Percentiles rank a stretch among this genome's conserved stretches.
phyloP scores from a whole-genome alignment of 1,139 yeast species.

The Lodderomyces metapsilosis region DNA sequence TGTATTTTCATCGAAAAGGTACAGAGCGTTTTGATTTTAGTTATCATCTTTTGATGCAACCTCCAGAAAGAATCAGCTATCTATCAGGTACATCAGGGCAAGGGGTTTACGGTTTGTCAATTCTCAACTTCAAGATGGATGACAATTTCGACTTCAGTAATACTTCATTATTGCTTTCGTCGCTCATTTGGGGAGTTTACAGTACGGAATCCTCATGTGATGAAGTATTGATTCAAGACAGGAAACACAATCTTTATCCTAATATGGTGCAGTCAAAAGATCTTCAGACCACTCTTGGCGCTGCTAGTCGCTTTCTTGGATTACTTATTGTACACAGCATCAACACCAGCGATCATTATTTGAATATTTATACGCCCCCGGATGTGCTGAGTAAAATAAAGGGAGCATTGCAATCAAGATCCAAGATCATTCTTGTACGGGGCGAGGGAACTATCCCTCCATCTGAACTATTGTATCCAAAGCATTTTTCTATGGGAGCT shows the following conservation, averaged over 20 bases:
- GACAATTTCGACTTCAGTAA: slow-evolving; percentile 34
- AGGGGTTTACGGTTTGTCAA: slow-evolving; percentile 38
- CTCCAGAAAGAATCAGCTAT: slow-evolving; percentile 55
- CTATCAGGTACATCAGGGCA: slow-evolving; percentile 10
- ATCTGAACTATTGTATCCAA: slow-evolving; percentile 31
- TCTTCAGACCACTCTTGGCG: neutral
- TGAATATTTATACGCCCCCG: slow-evolving; percentile 63
- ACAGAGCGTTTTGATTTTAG: slow-evolving; percentile 41
- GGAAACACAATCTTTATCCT: slow-evolving; percentile 1
- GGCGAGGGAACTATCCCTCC: slow-evolving; percentile 60
- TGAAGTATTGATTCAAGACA: neutral
- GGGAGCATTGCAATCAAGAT: slow-evolving; percentile 23
- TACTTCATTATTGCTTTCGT: slow-evolving; percentile 46
- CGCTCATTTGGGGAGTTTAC: slow-evolving; percentile 53
- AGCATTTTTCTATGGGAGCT: slow-evolving; percentile 12
- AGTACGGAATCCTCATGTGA: slow-evolving; percentile 12
- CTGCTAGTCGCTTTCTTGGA: slow-evolving; percentile 27
- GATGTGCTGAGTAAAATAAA: slow-evolving; percentile 11
- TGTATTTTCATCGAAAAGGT: slow-evolving; percentile 50
- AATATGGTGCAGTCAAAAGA: neutral
- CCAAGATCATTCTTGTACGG: slow-evolving; percentile 50
- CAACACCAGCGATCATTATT: slow-evolving; percentile 32
- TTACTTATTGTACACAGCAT: slow-evolving; percentile 63
- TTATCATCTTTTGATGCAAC: slow-evolving; percentile 40
- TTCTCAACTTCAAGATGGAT: slow-evolving; percentile 32